A percentile compares a stretch with the other conserved stretches of the same genome.
These are phyloP conservation scores for Aegilops umbellulata DNA, from an alignment of 176 grass and related monocot species.

Conservation along the genomic window DNA sequence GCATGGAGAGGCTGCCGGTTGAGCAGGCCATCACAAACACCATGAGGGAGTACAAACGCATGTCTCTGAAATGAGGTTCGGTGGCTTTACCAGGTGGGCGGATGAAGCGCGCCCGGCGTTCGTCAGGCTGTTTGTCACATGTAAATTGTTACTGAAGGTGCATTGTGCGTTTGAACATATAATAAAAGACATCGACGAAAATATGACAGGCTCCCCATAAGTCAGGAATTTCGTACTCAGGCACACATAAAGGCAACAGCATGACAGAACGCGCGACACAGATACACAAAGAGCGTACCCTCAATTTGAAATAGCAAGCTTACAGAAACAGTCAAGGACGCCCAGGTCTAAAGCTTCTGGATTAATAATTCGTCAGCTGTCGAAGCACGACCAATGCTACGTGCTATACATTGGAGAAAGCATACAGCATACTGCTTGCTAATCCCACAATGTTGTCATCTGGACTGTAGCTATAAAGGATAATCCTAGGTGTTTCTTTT, in stretches of 20 bases:
- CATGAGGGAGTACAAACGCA: constrained; percentile 79
- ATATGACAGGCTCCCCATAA: neutral
- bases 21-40: constrained; percentile 89
- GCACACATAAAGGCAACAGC: neutral
- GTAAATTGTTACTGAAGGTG: neutral
- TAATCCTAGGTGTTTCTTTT: neutral
- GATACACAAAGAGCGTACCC: neutral
- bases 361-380: neutral
- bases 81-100: neutral
- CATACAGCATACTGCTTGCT: neutral
- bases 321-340: neutral
- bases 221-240: neutral
- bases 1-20: constrained; percentile 89
- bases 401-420: neutral
- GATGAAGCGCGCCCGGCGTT: neutral
- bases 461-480: constrained; percentile 8
- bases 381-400: neutral
- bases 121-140: neutral
- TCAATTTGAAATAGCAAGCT: neutral
- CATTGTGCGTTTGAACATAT: neutral
- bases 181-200: neutral
- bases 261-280: neutral
- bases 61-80: constrained; percentile 61
- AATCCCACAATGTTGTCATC: neutral
- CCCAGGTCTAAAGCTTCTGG: neutral